Base-by-base conservation (phyloP, 805 yeast genomes). In the Huiozyma sinensis region DNA sequence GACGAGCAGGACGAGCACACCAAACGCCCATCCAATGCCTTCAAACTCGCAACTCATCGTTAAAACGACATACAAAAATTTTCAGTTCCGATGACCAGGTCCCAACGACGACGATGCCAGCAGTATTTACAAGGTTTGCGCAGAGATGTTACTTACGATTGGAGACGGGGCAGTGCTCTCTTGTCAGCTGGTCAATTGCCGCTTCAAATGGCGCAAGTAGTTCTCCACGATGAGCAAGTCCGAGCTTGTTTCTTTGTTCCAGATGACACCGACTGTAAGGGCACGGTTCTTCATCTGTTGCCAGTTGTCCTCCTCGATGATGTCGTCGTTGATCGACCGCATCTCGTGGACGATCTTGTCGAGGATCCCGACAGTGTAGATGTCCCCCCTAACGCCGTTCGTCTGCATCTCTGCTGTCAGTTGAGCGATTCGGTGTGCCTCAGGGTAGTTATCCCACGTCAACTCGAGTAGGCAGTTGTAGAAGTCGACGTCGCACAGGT, bases 381-480 rank as follows among this genome's bases (percentile, higher is more conserved):
- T 41, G 42, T 61, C 61, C 4, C 64, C 66, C 28, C 48, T 44
- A 6, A 60, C 53, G 31, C 66, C 66, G 32, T 60, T 59, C n/a
- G 50, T 53, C 27, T 49, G 52, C 65, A 61, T 59, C 44, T 61
- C 66, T 2, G 51, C 42, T 6, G 56, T 48, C 6, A 59, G 28
- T 12, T 50, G 51, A 31, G 45, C 34, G 54, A 41, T 38, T 47
- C 52, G 28, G 44, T 43, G 11, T 6, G 60, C 43, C 6, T 60
- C 61, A 29, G 50, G 50, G 41, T 44, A 58, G 38, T 57, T 55
- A 5, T 49, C 52, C 66, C 66, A 61, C 5, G 58, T 47, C n/a
- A 53, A 45, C 32, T 53, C 46, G 10, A 61, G 29, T n/a, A 61
- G 42, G 8, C 54, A 28, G 41, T 61, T 61, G 48, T 61, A 61